These are phyloP conservation scores for Citrullus mucosospermus DNA, from an alignment of 306 rosid species.

Conservation along the genomic window DNA sequence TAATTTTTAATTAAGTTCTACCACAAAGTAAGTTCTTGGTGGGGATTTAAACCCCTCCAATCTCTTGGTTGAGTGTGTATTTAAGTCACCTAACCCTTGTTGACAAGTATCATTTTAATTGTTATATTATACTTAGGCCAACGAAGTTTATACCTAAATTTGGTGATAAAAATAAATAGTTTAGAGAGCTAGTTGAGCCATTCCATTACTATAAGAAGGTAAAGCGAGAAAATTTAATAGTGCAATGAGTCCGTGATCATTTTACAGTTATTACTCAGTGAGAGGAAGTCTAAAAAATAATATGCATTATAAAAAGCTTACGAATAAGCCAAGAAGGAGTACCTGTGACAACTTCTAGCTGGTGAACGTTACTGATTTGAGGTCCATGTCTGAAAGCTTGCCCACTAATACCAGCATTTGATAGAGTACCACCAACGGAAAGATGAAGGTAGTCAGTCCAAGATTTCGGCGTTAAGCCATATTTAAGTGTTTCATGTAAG, in stretches of 20 bases:
- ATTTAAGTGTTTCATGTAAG: conserved; percentile 66
- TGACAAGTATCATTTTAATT: neutral
- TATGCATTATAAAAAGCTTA: neutral
- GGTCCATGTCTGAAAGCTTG: conserved; percentile 91
- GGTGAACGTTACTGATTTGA: conserved; percentile 65
- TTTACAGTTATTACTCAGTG: neutral
- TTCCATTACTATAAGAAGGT: too few relatives aligned
- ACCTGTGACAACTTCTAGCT: conserved; percentile 90
- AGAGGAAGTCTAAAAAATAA: neutral
- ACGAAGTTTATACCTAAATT: neutral
- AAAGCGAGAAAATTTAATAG: neutral
- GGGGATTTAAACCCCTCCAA: neutral
- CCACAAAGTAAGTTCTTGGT: neutral
- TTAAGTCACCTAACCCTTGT: neutral
- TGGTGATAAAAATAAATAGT: neutral
- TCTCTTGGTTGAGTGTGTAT: neutral
- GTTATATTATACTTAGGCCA: too few relatives aligned
- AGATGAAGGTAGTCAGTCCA: conserved; percentile 98
- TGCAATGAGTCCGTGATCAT: neutral
- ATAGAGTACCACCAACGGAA: conserved; percentile 87
- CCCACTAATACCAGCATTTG: conserved; percentile 89
- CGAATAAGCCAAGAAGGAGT: neutral
- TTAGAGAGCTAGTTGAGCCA: neutral
- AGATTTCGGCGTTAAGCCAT: conserved; percentile 83
- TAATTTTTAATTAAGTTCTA: neutral